A percentile compares a stretch with the other conserved stretches of the same genome.
These are phyloP conservation scores for Colletotrichum trifolii DNA, from an alignment of 2,329 filamentous ascomycete species.

Conservation along the genomic window DNA sequence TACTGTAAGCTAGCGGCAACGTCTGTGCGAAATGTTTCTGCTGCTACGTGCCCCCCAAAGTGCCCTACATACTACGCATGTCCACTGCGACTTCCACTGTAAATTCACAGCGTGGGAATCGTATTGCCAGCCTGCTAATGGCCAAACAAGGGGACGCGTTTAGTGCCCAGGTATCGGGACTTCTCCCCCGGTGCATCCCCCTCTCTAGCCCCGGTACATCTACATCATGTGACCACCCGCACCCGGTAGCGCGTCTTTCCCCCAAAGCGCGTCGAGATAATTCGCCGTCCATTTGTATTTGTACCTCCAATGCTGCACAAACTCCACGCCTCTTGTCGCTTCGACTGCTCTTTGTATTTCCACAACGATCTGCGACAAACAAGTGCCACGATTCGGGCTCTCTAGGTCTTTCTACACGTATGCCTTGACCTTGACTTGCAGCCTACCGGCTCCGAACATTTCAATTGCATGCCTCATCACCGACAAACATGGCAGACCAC, in stretches of 20 bases:
- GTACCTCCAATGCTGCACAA: not conserved
- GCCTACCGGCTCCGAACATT: constrained; percentile 1
- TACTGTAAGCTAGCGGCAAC: too few relatives aligned
- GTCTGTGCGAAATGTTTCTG: too few relatives aligned
- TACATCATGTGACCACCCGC: constrained; percentile 21
- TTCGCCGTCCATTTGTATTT: constrained; percentile 12
- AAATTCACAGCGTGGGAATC: not conserved
- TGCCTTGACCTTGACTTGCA: constrained; percentile 16
- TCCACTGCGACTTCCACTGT: not conserved
- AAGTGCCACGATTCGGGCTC: too few relatives aligned
- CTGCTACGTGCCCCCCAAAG: too few relatives aligned
- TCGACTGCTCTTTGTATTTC: not conserved
- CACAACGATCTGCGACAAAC: constrained; percentile 1
- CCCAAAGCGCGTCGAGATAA: constrained; percentile 25
- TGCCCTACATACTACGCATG: too few relatives aligned
- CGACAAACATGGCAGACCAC: constrained; percentile 38
- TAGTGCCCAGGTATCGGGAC: constrained; percentile 9
- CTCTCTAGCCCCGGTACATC: not conserved
- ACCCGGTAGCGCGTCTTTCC: constrained; percentile 7
- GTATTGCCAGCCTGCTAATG: not conserved
- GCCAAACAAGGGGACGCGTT: constrained; percentile 10
- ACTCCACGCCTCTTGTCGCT: too few relatives aligned
- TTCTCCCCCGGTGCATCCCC: fast-evolving
- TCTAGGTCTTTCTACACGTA: constrained; percentile 1
- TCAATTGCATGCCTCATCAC: constrained; percentile 6